phyloP scores from a whole-genome alignment of 2,329 filamentous ascomycete species.

The Thermothelomyces thermophilus region DNA sequence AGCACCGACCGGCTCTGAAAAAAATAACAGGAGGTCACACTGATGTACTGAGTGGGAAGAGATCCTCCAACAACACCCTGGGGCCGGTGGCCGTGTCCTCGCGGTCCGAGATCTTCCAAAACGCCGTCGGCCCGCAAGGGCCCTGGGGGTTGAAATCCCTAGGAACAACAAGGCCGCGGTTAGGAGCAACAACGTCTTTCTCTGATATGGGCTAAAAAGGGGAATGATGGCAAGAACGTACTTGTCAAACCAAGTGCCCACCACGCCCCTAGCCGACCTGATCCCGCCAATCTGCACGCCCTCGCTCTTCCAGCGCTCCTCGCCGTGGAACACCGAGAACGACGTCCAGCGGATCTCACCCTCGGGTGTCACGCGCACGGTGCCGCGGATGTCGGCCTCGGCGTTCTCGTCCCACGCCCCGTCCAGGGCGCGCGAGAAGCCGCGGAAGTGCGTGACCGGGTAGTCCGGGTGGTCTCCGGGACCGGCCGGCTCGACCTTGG shows the following conservation, averaged over 20 bases:
- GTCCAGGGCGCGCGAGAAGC: slow-evolving; percentile 56
- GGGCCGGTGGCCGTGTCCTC: slow-evolving; percentile 27
- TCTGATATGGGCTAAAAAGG: background rate
- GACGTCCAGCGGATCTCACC: slow-evolving; percentile 72
- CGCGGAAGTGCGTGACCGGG: slow-evolving; percentile 63
- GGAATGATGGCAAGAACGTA: slow-evolving; percentile 26
- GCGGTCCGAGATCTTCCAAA: slow-evolving; percentile 65
- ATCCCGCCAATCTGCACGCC: slow-evolving; percentile 66
- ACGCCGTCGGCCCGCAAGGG: slow-evolving; percentile 66
- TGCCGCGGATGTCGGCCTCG: slow-evolving; percentile 57
- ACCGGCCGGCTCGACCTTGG: slow-evolving; percentile 52
- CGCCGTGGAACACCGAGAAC: slow-evolving; percentile 54
- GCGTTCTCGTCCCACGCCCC: slow-evolving; percentile 62
- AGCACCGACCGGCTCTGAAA: background rate
- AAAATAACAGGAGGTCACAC: background rate
- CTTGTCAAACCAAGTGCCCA: slow-evolving; percentile 76
- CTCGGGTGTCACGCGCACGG: slow-evolving; percentile 57
- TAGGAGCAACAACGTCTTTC: slow-evolving; percentile 38
- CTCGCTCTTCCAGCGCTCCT: slow-evolving; percentile 71
- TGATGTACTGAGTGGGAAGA: slow-evolving; percentile 22
- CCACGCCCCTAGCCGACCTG: slow-evolving; percentile 56
- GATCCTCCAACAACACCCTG: slow-evolving; percentile 26
- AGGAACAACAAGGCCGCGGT: background rate
- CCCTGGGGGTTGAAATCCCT: slow-evolving; percentile 62
- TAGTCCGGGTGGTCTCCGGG: slow-evolving; percentile 49